A percentile compares a stretch with the other conserved stretches of the same genome.
Evolutionary conservation across 1,284 basidiomycete genomes (phyloP).

Genomic region (Malassezia cuniculi): DNA sequence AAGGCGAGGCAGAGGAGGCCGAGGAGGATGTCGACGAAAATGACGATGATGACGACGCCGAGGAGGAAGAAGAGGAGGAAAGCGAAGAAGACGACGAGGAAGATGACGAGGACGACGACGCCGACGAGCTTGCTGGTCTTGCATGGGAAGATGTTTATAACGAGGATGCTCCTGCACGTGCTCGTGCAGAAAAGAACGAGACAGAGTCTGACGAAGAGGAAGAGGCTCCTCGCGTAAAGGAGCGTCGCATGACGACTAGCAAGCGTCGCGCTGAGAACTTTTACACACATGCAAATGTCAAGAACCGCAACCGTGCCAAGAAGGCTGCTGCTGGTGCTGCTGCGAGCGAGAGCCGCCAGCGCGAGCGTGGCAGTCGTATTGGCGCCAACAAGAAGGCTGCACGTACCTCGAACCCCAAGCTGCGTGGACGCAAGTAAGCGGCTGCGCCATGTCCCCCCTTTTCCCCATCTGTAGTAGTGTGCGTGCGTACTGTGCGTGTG

Average conservation of each 20-base stretch:
- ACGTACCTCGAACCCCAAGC: conserved; percentile 14
- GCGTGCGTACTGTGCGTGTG: conserved; percentile 2
- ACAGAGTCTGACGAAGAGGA: conserved; percentile 12
- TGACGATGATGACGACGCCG: conserved; percentile 17
- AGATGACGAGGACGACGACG: conserved; percentile 28
- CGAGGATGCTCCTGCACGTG: conserved; percentile 23
- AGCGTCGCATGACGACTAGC: conserved; percentile 32
- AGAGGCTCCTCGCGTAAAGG: conserved; percentile 30
- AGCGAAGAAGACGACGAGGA: conserved; percentile 23
- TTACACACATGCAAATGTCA: conserved; percentile 51
- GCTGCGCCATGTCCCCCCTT: too few species aligned
- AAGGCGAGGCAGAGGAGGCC: conserved; percentile 22
- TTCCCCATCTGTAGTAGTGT: conserved; percentile 3
- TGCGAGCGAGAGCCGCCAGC: conserved; percentile 15
- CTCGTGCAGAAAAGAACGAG: conserved; percentile 29
- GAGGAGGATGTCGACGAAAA: conserved; percentile 21
- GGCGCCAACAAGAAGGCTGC: conserved; percentile 31
- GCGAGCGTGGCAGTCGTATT: conserved; percentile 27
- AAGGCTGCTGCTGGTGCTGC: conserved; percentile 17
- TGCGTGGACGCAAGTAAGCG: conserved; percentile 9
- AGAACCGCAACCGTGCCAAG: conserved; percentile 48
- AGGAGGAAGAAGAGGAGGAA: conserved; percentile 19
- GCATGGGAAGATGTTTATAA: conserved; percentile 65
- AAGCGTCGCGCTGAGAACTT: conserved; percentile 79
- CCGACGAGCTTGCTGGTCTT: conserved; percentile 52